These are phyloP conservation scores for Novymonas esmeraldas DNA, from an alignment of 208 protist species.

Conservation along the genomic window DNA sequence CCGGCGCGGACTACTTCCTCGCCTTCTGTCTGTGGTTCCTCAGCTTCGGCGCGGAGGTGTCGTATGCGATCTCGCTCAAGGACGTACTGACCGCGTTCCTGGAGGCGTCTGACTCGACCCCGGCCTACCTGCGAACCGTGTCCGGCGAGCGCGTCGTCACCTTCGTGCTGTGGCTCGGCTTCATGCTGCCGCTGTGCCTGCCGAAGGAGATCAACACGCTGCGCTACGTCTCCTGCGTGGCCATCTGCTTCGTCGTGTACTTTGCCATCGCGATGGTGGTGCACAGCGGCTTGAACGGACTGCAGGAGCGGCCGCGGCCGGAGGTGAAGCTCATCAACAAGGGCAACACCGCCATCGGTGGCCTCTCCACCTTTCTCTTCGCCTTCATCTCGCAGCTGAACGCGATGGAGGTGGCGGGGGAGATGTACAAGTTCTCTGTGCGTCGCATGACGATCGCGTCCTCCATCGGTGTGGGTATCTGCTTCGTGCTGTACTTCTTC, in stretches of 20 bases:
- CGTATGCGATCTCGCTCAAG: conserved; percentile 59
- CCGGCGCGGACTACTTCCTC: conserved; percentile 54
- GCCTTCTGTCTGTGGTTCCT: conserved; percentile 51
- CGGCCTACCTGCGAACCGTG: conserved; percentile 33
- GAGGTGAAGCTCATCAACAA: conserved; percentile 44
- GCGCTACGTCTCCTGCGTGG: conserved; percentile 61
- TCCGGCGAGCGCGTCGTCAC: conserved; percentile 46
- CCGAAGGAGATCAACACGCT: conserved; percentile 68
- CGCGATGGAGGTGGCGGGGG: conserved; percentile 52
- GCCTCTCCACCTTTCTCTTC: conserved; percentile 57
- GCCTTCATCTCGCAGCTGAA: conserved; percentile 71
- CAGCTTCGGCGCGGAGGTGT: conserved; percentile 60
- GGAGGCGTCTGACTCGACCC: conserved; percentile 19
- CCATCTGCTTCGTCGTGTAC: conserved; percentile 53
- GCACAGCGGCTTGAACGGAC: conserved; percentile 45
- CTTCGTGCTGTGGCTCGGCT: conserved; percentile 44
- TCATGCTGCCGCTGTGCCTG: conserved; percentile 69
- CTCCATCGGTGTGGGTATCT: conserved; percentile 50
- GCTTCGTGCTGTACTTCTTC: conserved; percentile 57
- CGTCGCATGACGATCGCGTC: conserved; percentile 44
- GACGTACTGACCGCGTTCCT: conserved; percentile 55
- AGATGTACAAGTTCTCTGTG: conserved; percentile 64
- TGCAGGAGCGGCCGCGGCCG: conserved; percentile 31
- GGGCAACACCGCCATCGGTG: conserved; percentile 45
- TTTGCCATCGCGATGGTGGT: conserved; percentile 63